phyloP scores from a whole-genome alignment of 176 grass and related monocot genomes.

The Urochloa ruziziensis region DNA sequence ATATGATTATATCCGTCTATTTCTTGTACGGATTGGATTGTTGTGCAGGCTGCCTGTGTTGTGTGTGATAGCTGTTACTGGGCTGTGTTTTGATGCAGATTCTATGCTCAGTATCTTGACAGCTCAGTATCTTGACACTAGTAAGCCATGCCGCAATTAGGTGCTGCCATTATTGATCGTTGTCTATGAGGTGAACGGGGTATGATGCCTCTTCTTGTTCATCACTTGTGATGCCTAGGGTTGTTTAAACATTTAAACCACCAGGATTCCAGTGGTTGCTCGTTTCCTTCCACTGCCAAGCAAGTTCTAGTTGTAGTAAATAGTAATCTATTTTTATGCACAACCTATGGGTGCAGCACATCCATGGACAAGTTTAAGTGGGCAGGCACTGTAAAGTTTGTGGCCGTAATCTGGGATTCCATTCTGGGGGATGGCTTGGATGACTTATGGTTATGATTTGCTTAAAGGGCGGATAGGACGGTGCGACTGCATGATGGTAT shows the following conservation, averaged over 20 bases:
- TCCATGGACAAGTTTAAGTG: background rate
- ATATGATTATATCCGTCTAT: background rate
- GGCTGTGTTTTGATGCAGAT: background rate
- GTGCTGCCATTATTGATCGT: background rate
- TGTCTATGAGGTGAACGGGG: background rate
- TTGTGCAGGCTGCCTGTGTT: background rate
- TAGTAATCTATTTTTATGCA: background rate
- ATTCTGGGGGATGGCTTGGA: background rate
- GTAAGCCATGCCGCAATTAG: background rate
- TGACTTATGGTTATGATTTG: constrained; percentile 12
- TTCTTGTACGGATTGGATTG: background rate
- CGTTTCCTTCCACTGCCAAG: background rate
- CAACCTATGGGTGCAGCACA: background rate
- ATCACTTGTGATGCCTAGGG: background rate
- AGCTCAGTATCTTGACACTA: background rate
- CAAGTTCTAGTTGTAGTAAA: background rate
- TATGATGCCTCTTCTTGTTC: background rate
- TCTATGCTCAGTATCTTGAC: background rate
- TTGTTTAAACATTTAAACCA: background rate
- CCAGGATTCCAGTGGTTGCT: background rate
- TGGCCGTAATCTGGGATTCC: background rate
- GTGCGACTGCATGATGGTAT: background rate
- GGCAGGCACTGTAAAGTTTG: background rate
- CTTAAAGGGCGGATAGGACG: background rate
- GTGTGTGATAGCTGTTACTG: background rate